These are phyloP conservation scores for Seiridium unicorne DNA, from an alignment of 2,329 filamentous ascomycete genomes.

Conservation along the genomic window DNA sequence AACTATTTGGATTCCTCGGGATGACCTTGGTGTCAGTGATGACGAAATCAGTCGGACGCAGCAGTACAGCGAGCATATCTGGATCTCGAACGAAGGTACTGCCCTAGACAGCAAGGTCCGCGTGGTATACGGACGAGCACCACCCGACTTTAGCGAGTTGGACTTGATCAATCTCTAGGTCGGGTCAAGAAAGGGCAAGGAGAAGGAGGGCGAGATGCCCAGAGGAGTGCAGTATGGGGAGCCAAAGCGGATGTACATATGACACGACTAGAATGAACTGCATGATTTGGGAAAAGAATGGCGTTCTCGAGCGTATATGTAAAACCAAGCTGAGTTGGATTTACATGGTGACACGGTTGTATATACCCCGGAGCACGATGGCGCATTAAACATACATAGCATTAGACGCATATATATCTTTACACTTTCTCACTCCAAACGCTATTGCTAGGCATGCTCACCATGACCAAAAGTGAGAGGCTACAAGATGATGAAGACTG, in stretches of 20 bases:
- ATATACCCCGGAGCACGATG: not conserved
- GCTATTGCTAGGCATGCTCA: not conserved
- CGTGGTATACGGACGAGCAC: slow-evolving; percentile 80
- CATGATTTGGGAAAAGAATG: not conserved
- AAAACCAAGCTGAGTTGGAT: no score
- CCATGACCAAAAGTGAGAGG: no score
- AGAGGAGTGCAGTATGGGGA: not conserved
- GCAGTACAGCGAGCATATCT: slow-evolving; percentile 74
- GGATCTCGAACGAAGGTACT: slow-evolving; percentile 92
- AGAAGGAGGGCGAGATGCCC: not conserved
- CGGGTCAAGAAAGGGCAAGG: not conserved
- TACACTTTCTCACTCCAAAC: not conserved
- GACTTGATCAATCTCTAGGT: slow-evolving; percentile 76
- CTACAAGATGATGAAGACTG: no score
- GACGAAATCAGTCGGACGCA: slow-evolving; percentile 83
- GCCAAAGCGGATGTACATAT: not conserved
- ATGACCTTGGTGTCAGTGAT: slow-evolving; percentile 85
- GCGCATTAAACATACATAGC: not conserved
- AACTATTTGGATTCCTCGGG: slow-evolving; percentile 89
- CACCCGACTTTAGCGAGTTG: slow-evolving; percentile 85
- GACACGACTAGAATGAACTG: not conserved
- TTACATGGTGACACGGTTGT: not conserved
- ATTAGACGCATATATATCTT: not conserved
- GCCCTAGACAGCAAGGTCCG: slow-evolving; percentile 80
- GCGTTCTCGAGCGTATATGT: not conserved